Percentiles rank a stretch among this genome's conserved stretches.
Conservation (phyloP, 2,329 filamentous ascomycete genomes). For the Rutstroemia sp. region DNA sequence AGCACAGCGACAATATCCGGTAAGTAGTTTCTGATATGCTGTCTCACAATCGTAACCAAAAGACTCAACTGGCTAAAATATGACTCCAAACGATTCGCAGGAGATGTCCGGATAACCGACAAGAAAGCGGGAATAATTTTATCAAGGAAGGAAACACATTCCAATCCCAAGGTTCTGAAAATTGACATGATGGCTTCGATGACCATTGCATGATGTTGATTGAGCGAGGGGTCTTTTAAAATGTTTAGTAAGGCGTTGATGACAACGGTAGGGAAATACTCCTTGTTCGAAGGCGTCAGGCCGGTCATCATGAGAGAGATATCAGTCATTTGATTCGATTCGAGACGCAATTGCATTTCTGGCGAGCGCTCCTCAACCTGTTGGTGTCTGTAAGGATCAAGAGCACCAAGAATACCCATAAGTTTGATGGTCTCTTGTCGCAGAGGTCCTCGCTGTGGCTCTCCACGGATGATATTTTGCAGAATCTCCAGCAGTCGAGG, state of each 20-base stretch:
- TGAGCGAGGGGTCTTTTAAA: slow-evolving; percentile 80
- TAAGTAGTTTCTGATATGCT: slow-evolving; percentile 89
- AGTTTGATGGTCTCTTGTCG: slow-evolving; percentile 93
- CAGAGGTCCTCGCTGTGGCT: slow-evolving; percentile 73
- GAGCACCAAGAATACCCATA: slow-evolving; percentile 87
- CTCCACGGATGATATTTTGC: slow-evolving; percentile 88
- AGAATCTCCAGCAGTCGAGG: slow-evolving; percentile 87
- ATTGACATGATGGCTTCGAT: slow-evolving; percentile 99
- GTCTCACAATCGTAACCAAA: slow-evolving; percentile 87
- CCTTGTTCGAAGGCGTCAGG: slow-evolving; percentile 90
- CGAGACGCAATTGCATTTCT: slow-evolving; percentile 63
- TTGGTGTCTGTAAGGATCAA: slow-evolving; percentile 95
- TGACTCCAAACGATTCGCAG: slow-evolving; percentile 72
- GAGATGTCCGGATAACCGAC: slow-evolving; percentile 75
- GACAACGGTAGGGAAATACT: slow-evolving; percentile 96
- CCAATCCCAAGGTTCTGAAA: slow-evolving; percentile 90
- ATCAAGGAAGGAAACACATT: slow-evolving; percentile 90
- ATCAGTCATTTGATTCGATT: slow-evolving; percentile 68
- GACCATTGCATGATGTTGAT: slow-evolving; percentile 85
- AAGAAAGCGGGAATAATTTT: slow-evolving; percentile 94
- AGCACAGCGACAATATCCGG: slow-evolving; percentile 80
- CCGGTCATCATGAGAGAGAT: slow-evolving; percentile 98
- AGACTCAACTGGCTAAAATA: slow-evolving; percentile 97
- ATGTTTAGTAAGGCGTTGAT: slow-evolving; percentile 93
- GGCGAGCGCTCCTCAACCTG: slow-evolving; percentile 86